These are phyloP conservation scores for Musa acuminata DNA, from an alignment of 176 grass and related monocot genomes.

Conservation along the genomic window DNA sequence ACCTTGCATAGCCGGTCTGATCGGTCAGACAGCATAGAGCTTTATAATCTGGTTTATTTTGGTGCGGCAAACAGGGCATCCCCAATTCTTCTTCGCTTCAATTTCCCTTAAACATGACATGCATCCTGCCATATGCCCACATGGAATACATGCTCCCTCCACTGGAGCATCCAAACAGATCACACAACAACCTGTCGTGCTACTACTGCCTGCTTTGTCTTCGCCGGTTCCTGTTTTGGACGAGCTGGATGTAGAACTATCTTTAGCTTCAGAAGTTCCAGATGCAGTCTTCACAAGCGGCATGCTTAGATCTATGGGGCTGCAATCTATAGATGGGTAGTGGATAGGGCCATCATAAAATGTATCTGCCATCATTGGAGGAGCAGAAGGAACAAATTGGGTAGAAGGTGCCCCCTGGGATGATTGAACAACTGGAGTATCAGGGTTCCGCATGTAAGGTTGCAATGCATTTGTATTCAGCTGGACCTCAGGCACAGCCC, in stretches of 20 bases:
- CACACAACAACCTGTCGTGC: constrained; percentile 44
- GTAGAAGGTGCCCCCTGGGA: constrained; percentile 20
- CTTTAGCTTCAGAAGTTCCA: background rate
- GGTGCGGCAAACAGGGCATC: constrained; percentile 84
- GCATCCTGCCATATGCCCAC: constrained; percentile 96
- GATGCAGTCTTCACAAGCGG: background rate
- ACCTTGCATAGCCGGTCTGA: background rate
- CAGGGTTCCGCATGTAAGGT: constrained; percentile 13
- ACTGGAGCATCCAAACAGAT: constrained; percentile 90
- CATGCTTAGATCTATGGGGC: constrained; percentile 39
- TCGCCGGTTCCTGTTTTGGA: constrained; percentile 21
- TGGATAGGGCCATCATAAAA: constrained; percentile 55
- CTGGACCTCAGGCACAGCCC: constrained; percentile 44
- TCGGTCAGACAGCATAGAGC: constrained; percentile 77
- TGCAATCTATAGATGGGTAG: constrained; percentile 71
- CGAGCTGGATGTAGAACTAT: constrained; percentile 4
- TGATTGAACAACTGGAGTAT: constrained; percentile 12
- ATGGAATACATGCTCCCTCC: constrained; percentile 92
- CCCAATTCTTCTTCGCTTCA: constrained; percentile 69
- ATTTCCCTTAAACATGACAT: constrained; percentile 91
- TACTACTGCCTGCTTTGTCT: constrained; percentile 7
- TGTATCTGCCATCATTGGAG: constrained; percentile 47
- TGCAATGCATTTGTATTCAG: constrained; percentile 27
- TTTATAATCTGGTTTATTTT: constrained; percentile 74
- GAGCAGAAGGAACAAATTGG: constrained; percentile 52